These are phyloP conservation scores for Bipolaris cookei DNA, from an alignment of 2,329 filamentous ascomycete species.

Conservation along the genomic window DNA sequence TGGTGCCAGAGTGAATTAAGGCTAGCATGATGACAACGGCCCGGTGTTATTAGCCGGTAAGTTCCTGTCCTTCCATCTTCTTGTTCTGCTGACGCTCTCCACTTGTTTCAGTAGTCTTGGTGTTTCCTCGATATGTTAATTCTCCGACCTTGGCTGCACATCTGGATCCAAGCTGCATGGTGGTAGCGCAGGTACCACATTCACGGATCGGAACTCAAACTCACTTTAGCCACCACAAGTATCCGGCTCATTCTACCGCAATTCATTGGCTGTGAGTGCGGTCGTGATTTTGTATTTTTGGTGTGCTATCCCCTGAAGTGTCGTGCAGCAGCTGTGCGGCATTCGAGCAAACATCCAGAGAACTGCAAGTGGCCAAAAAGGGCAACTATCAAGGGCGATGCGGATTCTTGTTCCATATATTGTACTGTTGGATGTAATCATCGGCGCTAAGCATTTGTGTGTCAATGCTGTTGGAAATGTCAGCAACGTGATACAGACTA, in stretches of 20 bases:
- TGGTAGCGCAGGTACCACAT: constrained; percentile 13
- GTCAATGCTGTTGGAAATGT: too few relatives aligned
- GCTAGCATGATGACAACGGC: background rate
- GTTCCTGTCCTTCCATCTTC: constrained; percentile 36
- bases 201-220: constrained; percentile 14
- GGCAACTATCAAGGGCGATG: background rate
- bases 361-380: background rate
- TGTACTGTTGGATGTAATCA: too few relatives aligned
- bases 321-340: background rate
- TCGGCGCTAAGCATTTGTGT: too few relatives aligned
- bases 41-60: constrained; percentile 1
- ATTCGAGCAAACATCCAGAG: background rate
- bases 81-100: background rate
- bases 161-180: background rate
- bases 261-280: background rate
- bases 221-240: constrained; percentile 2
- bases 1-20: background rate
- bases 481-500: too few relatives aligned
- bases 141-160: background rate
- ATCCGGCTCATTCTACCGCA: constrained; percentile 2
- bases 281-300: background rate
- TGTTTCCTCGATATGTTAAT: background rate
- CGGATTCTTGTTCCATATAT: background rate
- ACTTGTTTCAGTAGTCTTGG: background rate
- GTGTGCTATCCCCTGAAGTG: background rate